Conservation (phyloP, 2,329 filamentous ascomycete species). For the Monilinia fructicola region DNA sequence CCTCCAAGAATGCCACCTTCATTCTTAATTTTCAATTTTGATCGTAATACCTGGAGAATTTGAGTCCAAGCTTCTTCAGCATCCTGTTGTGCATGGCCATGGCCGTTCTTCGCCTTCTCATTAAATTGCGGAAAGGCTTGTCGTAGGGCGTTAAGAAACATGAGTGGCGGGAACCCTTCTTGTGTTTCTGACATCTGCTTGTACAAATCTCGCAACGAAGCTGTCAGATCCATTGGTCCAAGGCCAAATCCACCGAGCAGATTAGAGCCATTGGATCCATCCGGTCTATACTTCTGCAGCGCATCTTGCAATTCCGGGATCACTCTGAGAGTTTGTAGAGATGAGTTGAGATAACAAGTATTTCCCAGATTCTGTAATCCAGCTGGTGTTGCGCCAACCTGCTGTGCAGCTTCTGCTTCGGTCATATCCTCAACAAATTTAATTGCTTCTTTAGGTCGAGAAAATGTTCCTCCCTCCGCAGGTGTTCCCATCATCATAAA, state of each 20-base stretch:
- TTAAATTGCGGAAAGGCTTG: constrained; percentile 87
- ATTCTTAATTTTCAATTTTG: constrained; percentile 69
- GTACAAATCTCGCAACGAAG: constrained; percentile 78
- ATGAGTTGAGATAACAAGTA: constrained; percentile 98
- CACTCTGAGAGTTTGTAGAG: constrained; percentile 82
- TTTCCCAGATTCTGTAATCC: constrained; percentile 92
- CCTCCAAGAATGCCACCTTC: constrained; percentile 49
- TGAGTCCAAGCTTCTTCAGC: constrained; percentile 98
- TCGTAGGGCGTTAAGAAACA: constrained; percentile 80
- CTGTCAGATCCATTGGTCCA: constrained; percentile 63
- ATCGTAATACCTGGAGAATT: constrained; percentile 78
- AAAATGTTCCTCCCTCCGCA: constrained; percentile 57
- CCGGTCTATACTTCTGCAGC: constrained; percentile 61
- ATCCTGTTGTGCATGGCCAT: constrained; percentile 94
- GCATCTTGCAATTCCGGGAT: constrained; percentile 89
- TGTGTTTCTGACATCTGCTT: constrained; percentile 88
- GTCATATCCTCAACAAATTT: constrained; percentile 98
- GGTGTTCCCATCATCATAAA: constrained; percentile 98
- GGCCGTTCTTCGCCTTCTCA: constrained; percentile 77
- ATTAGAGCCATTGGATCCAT: constrained; percentile 33
- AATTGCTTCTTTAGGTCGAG: constrained; percentile 74
- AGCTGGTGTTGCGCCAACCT: constrained; percentile 80
- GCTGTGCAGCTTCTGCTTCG: constrained; percentile 81
- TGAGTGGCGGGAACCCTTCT: constrained; percentile 77
- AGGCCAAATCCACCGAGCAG: constrained; percentile 49